Evolutionary conservation across 2,329 filamentous ascomycete species (phyloP).

Genomic region (Neocatenulostroma microsporum): DNA sequence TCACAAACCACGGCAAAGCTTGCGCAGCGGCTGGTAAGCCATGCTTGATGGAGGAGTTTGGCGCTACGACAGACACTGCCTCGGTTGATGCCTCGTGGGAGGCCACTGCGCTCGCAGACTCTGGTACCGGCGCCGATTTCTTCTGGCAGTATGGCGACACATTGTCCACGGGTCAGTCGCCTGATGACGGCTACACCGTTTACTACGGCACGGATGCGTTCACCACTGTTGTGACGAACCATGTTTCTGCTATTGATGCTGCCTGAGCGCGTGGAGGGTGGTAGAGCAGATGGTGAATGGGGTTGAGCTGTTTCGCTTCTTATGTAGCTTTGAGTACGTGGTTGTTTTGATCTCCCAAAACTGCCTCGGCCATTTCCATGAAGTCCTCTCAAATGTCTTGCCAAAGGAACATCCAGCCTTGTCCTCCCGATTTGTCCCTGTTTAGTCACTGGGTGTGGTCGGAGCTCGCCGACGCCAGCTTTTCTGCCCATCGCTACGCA

Average conservation of each 20-base stretch:
- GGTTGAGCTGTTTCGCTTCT: too few relatives aligned
- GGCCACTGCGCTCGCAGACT: conserved; percentile 11
- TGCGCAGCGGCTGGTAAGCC: conserved; percentile 16
- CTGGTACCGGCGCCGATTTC: conserved; percentile 14
- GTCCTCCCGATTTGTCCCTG: too few relatives aligned
- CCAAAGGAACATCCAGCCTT: too few relatives aligned
- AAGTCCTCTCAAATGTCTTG: too few relatives aligned
- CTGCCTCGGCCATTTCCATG: too few relatives aligned
- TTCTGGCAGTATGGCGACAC: conserved; percentile 24
- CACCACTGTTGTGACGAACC: conserved; percentile 10
- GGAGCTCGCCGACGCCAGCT: too few relatives aligned
- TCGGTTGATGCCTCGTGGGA: conserved; percentile 15
- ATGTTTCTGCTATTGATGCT: conserved; percentile 12
- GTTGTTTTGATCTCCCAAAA: too few relatives aligned
- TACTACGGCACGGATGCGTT: conserved; percentile 13
- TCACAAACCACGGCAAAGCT: conserved; percentile 15
- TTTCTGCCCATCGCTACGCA: too few relatives aligned
- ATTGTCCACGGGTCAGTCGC: conserved; percentile 13
- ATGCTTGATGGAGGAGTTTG: conserved; percentile 20
- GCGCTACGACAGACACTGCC: conserved; percentile 11
- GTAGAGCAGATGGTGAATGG: too few relatives aligned
- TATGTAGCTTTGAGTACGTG: too few relatives aligned
- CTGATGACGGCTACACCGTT: conserved; percentile 16
- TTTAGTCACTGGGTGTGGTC: too few relatives aligned
- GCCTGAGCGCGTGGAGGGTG: too few relatives aligned